These are phyloP conservation scores for Podospora appendiculata DNA, from an alignment of 495 filamentous ascomycete species.

Conservation along the genomic window DNA sequence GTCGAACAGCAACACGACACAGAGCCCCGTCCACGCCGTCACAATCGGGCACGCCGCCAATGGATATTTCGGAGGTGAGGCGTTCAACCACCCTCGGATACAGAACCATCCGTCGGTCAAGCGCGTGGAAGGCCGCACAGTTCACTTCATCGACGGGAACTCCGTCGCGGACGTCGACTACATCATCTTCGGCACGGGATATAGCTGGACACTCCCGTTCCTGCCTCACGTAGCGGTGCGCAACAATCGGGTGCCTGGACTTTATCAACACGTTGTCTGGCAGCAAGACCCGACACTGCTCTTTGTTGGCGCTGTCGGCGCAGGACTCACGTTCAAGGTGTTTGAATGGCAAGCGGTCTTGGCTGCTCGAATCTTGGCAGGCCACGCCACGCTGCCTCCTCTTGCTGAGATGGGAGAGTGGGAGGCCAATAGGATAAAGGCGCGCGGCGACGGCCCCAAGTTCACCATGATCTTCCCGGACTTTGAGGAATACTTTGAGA, in stretches of 20 bases:
- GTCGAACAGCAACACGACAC: slow-evolving; percentile 15
- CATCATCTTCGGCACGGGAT: slow-evolving; percentile 52
- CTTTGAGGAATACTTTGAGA: slow-evolving; percentile 50
- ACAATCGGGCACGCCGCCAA: slow-evolving; percentile 34
- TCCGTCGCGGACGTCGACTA: slow-evolving; percentile 42
- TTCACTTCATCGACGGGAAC: slow-evolving; percentile 42
- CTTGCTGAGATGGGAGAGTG: slow-evolving; percentile 38
- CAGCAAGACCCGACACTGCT: slow-evolving; percentile 31
- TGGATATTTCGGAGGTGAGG: slow-evolving; percentile 42
- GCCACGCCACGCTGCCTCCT: slow-evolving; percentile 34
- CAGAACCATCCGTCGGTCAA: slow-evolving; percentile 35
- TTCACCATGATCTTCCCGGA: slow-evolving; percentile 46
- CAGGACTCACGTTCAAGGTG: slow-evolving; percentile 29
- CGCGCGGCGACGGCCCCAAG: slow-evolving; percentile 40
- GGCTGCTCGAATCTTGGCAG: slow-evolving; percentile 26
- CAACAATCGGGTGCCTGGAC: slow-evolving; percentile 46
- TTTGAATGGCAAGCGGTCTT: slow-evolving; percentile 39
- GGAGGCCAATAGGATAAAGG: slow-evolving; percentile 42
- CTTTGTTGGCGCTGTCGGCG: slow-evolving; percentile 24
- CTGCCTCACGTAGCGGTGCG: slow-evolving; percentile 38
- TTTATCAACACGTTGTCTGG: slow-evolving; percentile 51
- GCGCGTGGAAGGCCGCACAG: slow-evolving; percentile 30
- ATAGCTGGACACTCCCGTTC: slow-evolving; percentile 49
- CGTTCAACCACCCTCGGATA: slow-evolving; percentile 45
- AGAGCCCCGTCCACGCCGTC: slow-evolving; percentile 23